Conservation (phyloP, 2,329 filamentous ascomycete species). For the Orbilia blumenaviensis region DNA sequence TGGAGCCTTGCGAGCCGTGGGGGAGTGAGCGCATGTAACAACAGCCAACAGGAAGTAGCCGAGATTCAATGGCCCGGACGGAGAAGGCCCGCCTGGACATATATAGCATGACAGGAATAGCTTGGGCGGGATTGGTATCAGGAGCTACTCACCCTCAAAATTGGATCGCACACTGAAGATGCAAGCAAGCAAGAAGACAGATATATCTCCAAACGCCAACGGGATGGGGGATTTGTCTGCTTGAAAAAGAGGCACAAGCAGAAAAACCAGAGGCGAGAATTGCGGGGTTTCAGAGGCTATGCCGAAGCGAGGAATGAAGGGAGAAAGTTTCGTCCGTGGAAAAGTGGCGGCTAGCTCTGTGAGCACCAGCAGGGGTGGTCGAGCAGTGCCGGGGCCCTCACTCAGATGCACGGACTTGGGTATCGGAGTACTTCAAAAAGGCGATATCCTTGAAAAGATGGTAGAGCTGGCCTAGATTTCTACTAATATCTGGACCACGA, state of each 20-base stretch:
- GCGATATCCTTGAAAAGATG: constrained; percentile 6
- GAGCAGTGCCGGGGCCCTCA: constrained; percentile 38
- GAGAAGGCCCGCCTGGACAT: constrained; percentile 2
- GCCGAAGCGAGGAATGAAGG: constrained; percentile 52
- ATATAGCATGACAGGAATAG: constrained; percentile 8
- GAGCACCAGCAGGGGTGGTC: constrained; percentile 41
- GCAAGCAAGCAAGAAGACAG: constrained; percentile 37
- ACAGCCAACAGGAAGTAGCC: constrained; percentile 38
- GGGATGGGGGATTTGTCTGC: constrained; percentile 38
- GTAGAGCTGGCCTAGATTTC: constrained; percentile 23
- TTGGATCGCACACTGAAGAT: constrained; percentile 30
- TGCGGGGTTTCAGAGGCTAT: constrained; percentile 55
- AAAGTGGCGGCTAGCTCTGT: constrained; percentile 42
- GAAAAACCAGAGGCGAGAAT: constrained; percentile 53
- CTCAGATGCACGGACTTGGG: constrained; percentile 22
- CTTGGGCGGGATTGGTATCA: constrained; percentile 4
- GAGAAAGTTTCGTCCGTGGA: constrained; percentile 54
- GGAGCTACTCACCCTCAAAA: constrained; percentile 35
- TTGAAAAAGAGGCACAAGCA: constrained; percentile 46
- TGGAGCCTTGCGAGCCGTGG: constrained; percentile 24
- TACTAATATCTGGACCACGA: constrained; percentile 5
- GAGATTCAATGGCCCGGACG: constrained; percentile 23
- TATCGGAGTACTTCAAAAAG: constrained; percentile 24
- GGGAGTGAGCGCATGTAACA: constrained; percentile 17
- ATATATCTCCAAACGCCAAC: constrained; percentile 51